These are phyloP conservation scores for Phoma sp. DNA, from an alignment of 2,329 filamentous ascomycete species.

Conservation along the genomic window DNA sequence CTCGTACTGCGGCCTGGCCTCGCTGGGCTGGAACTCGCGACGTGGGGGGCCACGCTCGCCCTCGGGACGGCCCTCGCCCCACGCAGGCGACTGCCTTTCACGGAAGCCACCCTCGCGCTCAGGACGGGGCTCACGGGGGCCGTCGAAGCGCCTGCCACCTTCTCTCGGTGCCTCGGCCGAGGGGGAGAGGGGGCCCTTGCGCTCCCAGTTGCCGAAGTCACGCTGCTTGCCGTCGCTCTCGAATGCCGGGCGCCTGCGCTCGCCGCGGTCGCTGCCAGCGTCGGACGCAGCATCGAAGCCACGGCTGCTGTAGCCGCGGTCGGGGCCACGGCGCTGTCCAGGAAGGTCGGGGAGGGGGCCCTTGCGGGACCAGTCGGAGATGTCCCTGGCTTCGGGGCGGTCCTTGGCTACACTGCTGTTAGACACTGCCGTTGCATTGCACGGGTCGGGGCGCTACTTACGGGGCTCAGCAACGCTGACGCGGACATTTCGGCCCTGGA, in stretches of 20 bases:
- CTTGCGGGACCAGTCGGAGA: slow-evolving; percentile 91
- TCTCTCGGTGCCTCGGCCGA: slow-evolving; percentile 59
- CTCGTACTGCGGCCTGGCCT: slow-evolving; percentile 68
- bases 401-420: slow-evolving; percentile 74
- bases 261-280: slow-evolving; percentile 67
- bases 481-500: slow-evolving; percentile 88
- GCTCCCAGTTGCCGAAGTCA: slow-evolving; percentile 91
- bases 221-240: slow-evolving; percentile 77
- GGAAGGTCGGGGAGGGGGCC: slow-evolving; percentile 83
- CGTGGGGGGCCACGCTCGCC: slow-evolving; percentile 81
- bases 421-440: slow-evolving; percentile 5
- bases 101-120: slow-evolving; percentile 13
- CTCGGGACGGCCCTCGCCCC: slow-evolving; percentile 73
- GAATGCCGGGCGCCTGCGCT: slow-evolving; percentile 70
- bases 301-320: slow-evolving; percentile 52
- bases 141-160: slow-evolving; percentile 62
- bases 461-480: slow-evolving; percentile 97
- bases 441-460: slow-evolving; percentile 60
- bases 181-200: slow-evolving; percentile 88
- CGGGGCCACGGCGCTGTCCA: slow-evolving; percentile 61
- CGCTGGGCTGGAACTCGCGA: slow-evolving; percentile 66
- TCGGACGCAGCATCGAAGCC: slow-evolving; percentile 61
- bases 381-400: slow-evolving; percentile 78
- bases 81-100: slow-evolving; percentile 67
- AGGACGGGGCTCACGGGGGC: slow-evolving; percentile 49